Conservation (phyloP, 2,329 filamentous ascomycete genomes). For the Trichophyton equinum region DNA sequence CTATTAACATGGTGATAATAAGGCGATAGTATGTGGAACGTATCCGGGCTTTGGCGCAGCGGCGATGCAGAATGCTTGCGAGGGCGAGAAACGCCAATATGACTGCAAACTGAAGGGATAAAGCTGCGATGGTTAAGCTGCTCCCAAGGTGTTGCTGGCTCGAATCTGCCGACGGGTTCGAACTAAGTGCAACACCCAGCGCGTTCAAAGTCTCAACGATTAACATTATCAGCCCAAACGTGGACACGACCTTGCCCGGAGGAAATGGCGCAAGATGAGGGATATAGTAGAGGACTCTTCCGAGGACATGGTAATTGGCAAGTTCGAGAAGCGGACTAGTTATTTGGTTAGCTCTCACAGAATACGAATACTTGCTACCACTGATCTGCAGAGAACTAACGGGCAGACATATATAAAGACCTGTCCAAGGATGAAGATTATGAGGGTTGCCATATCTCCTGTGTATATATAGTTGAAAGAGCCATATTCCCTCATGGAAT, state of each 20-base stretch:
- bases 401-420: slow-evolving; percentile 30
- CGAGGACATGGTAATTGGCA: slow-evolving; percentile 50
- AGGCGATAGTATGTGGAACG: neutral
- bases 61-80: neutral
- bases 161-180: neutral
- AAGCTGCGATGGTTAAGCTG: neutral
- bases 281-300: slow-evolving; percentile 48
- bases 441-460: slow-evolving; percentile 15
- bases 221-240: neutral
- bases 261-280: slow-evolving; percentile 44
- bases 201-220: neutral
- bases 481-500: slow-evolving; percentile 42
- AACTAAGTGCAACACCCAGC: neutral
- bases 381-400: slow-evolving; percentile 13
- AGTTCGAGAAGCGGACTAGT: slow-evolving; percentile 47
- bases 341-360: neutral
- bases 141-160: neutral
- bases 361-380: neutral
- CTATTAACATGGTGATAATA: slow-evolving; percentile 31
- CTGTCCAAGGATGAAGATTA: slow-evolving; percentile 36
- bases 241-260: neutral
- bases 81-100: neutral
- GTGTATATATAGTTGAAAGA: slow-evolving; percentile 38
- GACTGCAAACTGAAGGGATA: neutral
- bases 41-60: neutral